phyloP scores from a whole-genome alignment of 1,139 yeast genomes.

The Yamadazyma oceani region DNA sequence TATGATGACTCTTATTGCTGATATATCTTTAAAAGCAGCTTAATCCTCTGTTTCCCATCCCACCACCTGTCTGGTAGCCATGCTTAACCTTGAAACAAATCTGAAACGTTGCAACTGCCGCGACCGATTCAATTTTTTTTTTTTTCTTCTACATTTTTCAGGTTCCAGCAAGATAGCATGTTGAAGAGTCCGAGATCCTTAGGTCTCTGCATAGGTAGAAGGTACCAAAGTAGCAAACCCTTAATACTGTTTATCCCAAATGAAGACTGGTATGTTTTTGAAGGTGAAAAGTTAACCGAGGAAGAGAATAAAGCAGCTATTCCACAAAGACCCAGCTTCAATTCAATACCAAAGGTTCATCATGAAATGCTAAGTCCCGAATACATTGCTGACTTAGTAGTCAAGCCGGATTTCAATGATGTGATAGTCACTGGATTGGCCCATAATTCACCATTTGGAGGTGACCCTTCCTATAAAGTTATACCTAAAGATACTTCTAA shows the following conservation, averaged over 20 bases:
- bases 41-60: too few relatives aligned
- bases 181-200: neutral
- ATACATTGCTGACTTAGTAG: slow-evolving; percentile 34
- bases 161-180: neutral
- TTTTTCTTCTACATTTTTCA: neutral
- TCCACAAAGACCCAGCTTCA: slow-evolving; percentile 28
- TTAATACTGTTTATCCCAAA: slow-evolving; percentile 34
- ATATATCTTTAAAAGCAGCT: too few relatives aligned
- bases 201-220: neutral
- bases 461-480: slow-evolving; percentile 24
- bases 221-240: slow-evolving; percentile 9
- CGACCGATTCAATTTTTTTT: neutral
- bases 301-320: slow-evolving; percentile 36
- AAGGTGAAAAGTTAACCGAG: slow-evolving; percentile 31
- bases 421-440: slow-evolving; percentile 31
- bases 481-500: slow-evolving; percentile 19
- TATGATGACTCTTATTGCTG: too few relatives aligned
- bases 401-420: slow-evolving; percentile 29
- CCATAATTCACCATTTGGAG: slow-evolving; percentile 28
- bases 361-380: slow-evolving; percentile 38
- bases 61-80: too few relatives aligned
- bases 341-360: slow-evolving; percentile 21
- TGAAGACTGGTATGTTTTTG: slow-evolving; percentile 30
- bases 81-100: slow-evolving; percentile 11
- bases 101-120: slow-evolving; percentile 7